Base-by-base conservation (phyloP, 2,329 filamentous ascomycete genomes). In the Trichocomaceae sp. region DNA sequence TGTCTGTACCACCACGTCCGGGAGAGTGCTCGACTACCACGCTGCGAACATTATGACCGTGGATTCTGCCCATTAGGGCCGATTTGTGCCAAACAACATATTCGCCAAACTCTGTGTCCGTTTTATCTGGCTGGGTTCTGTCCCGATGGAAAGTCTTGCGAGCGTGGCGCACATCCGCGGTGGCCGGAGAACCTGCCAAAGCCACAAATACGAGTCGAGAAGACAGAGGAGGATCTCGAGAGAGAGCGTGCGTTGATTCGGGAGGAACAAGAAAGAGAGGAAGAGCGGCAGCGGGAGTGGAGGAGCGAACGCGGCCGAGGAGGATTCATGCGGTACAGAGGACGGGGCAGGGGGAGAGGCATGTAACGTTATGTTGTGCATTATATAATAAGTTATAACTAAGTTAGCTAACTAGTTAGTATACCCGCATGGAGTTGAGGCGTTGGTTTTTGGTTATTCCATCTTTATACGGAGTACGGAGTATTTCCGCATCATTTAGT, bases 121-220 rank as follows among this genome's bases (percentile, higher is more conserved):
- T 96, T 86, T 69, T 99, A 95, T 68, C 77, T 97, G 15, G 90
- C 90, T 7, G 93, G 93, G 1, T 99, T 99, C 76, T 99, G 93
- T 69, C 93, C 93, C 0, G 87, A 95, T 54, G 92, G 85, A 71
- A 72, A 70, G 58, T 76, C 77, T 7, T 99, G 93, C 73, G 84
- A 83, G 66, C 82, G 86, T 59, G 88, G 88, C 19, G 86, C 89
- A 5, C 93, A 99, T 71, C 85, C 92, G 2, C 81, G 84, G 57
- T 97, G 89, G 85, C 72, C 75, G 17, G 78, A 83, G 64, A 84
- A 91, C 59, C 75, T 85, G 53, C 79, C 77, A 57, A 79, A 77
- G 62, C 82, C 81, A 5, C 80, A 80, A 56, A 77, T 80, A 42
- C 74, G 75, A 54, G 75, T 90, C 39, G 86, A 89, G 68, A 87